Evolutionary conservation across 176 grass and related monocot genomes (phyloP).

Genomic region (Oryza meyeriana): DNA sequence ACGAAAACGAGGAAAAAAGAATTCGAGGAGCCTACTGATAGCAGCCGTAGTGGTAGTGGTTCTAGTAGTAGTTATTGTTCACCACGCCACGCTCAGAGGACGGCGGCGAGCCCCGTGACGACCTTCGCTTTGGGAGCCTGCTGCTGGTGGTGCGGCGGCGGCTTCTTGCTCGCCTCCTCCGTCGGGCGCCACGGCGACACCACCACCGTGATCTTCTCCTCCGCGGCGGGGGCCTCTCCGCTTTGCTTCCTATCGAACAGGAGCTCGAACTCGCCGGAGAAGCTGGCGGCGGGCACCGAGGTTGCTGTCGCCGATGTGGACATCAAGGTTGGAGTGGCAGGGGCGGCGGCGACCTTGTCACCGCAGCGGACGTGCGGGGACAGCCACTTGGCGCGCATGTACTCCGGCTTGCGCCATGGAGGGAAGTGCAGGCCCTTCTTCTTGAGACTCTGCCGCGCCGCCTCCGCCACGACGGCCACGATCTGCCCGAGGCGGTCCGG

Average conservation of each 20-base stretch:
- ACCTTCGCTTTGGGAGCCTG: conserved; percentile 48
- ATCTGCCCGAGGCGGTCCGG: conserved; percentile 67
- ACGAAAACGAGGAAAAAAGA: conserved; percentile 8
- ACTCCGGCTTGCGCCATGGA: conserved; percentile 82
- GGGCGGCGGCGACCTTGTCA: conserved; percentile 2
- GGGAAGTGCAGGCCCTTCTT: conserved; percentile 91
- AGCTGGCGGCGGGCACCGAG: conserved; percentile 42
- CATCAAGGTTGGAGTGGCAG: background rate
- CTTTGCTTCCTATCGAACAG: conserved; percentile 23
- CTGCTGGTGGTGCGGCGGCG: background rate
- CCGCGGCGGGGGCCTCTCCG: background rate
- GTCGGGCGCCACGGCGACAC: conserved; percentile 50
- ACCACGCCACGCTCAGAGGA: conserved; percentile 70
- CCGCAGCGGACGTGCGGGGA: conserved; percentile 41
- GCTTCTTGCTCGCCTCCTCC: conserved; percentile 41
- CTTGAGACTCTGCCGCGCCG: conserved; percentile 69
- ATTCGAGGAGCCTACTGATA: background rate
- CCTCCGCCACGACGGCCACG: conserved; percentile 62
- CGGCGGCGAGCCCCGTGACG: conserved; percentile 69
- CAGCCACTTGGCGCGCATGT: conserved; percentile 96
- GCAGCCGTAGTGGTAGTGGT: background rate
- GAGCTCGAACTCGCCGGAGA: conserved; percentile 60
- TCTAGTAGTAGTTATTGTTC: background rate
- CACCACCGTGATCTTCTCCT: conserved; percentile 60
- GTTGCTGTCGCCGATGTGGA: background rate